phyloP scores from a whole-genome alignment of 257 asterid species.

The Galeopsis tetrahit region DNA sequence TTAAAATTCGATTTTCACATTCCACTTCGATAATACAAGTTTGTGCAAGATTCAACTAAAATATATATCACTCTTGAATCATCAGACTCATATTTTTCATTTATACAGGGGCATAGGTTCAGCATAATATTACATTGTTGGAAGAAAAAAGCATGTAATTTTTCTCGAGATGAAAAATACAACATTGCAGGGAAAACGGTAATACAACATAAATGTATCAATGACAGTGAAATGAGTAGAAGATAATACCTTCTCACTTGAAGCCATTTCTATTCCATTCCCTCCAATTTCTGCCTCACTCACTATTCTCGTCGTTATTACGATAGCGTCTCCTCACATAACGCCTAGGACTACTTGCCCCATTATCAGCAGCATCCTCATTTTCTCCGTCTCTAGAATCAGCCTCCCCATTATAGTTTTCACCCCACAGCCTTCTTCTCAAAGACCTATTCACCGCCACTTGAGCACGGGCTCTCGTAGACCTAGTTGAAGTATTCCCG shows the following conservation, averaged over 20 bases:
- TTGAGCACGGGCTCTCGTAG: slow-evolving; percentile 54
- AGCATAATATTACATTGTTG: background rate
- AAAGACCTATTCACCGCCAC: slow-evolving; percentile 52
- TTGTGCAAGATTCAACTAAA: background rate
- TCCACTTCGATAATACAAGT: too few species aligned
- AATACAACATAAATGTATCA: background rate
- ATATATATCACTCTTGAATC: slow-evolving; percentile 9
- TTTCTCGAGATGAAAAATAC: background rate
- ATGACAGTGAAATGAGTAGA: slow-evolving; percentile 13
- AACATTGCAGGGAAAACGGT: background rate
- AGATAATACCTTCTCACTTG: background rate
- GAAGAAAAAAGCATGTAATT: background rate
- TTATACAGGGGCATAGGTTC: slow-evolving; percentile 22
- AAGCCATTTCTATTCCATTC: background rate
- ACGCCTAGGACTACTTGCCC: slow-evolving; percentile 30
- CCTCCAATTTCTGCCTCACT: slow-evolving; percentile 10
- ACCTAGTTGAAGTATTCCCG: slow-evolving; percentile 50
- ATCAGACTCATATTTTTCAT: slow-evolving; percentile 14
- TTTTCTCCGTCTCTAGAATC: slow-evolving; percentile 44
- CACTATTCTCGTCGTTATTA: slow-evolving; percentile 27
- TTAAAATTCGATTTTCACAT: too few species aligned
- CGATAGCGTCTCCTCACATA: slow-evolving; percentile 38
- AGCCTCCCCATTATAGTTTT: slow-evolving; percentile 53
- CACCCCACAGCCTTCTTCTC: slow-evolving; percentile 80
- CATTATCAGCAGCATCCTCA: slow-evolving; percentile 29